phyloP scores from a whole-genome alignment of 306 rosid genomes.

The Adenanthera pavonina region DNA sequence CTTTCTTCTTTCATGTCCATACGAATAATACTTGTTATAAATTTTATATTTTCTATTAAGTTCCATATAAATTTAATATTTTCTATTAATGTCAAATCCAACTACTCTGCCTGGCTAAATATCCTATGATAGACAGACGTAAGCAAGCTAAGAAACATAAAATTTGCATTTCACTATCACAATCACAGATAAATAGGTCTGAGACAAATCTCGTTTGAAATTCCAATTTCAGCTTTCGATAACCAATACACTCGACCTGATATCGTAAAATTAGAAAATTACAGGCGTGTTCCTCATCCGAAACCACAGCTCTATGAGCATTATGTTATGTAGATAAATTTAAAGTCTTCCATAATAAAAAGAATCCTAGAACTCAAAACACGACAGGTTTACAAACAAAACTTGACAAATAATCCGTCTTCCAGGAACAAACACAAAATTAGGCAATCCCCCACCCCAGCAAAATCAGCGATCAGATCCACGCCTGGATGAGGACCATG shows the following conservation, averaged over 20 bases:
- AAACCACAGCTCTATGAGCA: slow-evolving; percentile 18
- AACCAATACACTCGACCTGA: slow-evolving; percentile 38
- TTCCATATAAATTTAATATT: no score
- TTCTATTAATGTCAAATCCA: no score
- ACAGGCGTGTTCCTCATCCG: slow-evolving; percentile 39
- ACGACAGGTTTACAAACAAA: slow-evolving; percentile 4
- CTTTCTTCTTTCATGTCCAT: neutral
- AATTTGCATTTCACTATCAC: neutral
- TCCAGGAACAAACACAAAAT: neutral
- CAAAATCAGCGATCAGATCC: slow-evolving; percentile 53
- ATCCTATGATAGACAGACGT: neutral
- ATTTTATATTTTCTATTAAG: no score
- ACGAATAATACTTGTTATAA: neutral
- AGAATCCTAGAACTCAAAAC: slow-evolving; percentile 39
- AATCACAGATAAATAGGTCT: neutral
- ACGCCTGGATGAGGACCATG: slow-evolving; percentile 81
- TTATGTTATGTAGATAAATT: slow-evolving; percentile 37
- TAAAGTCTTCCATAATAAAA: slow-evolving; percentile 39
- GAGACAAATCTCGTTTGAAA: slow-evolving; percentile 7
- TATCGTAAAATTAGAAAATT: slow-evolving; percentile 31
- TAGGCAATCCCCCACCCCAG: neutral
- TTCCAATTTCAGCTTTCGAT: slow-evolving; percentile 35
- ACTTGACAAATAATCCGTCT: neutral
- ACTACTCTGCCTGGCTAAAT: neutral
- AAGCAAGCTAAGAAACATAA: neutral